A percentile compares a stretch with the other conserved stretches of the same genome.
These are phyloP conservation scores for Kluyveromyces dobzhanskii DNA, from an alignment of 805 yeast genomes.

Conservation along the genomic window DNA sequence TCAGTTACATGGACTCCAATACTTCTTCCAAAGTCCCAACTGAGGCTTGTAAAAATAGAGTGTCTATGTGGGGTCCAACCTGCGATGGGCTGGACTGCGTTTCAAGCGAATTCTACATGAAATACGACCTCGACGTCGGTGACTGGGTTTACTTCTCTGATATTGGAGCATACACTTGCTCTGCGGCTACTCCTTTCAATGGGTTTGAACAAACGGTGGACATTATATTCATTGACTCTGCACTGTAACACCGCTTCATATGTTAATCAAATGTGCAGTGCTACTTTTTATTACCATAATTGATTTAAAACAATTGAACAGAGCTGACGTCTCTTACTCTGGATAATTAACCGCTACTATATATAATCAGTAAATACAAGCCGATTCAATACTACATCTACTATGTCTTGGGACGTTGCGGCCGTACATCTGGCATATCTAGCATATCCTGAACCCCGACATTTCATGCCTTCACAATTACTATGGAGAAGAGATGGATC, in stretches of 20 bases:
- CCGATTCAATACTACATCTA: no score
- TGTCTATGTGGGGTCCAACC: slow-evolving; percentile 96
- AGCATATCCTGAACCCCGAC: no score
- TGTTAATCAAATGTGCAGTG: no score
- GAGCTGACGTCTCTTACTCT: no score
- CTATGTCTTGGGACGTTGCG: no score
- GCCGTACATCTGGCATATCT: no score
- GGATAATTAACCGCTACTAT: no score
- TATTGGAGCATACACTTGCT: slow-evolving; percentile 86
- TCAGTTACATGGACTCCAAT: slow-evolving; percentile 32
- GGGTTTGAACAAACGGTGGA: slow-evolving; percentile 65
- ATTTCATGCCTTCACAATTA: no score
- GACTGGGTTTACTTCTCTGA: slow-evolving; percentile 86
- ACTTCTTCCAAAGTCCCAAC: slow-evolving; percentile 13
- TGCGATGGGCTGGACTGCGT: slow-evolving; percentile 95
- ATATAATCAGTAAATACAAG: no score
- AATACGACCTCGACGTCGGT: slow-evolving; percentile 62
- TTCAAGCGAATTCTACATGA: slow-evolving; percentile 41
- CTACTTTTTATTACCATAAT: no score
- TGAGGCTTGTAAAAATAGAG: slow-evolving; percentile 27
- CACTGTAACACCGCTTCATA: slow-evolving; percentile 5
- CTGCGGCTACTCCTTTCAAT: slow-evolving; percentile 88
- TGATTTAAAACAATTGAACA: no score
- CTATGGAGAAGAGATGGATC: no score
- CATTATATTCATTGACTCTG: slow-evolving; percentile 50